These are phyloP conservation scores for Coelastrella sp. DNA, from an alignment of 139 green algal species.

Conservation along the genomic window DNA sequence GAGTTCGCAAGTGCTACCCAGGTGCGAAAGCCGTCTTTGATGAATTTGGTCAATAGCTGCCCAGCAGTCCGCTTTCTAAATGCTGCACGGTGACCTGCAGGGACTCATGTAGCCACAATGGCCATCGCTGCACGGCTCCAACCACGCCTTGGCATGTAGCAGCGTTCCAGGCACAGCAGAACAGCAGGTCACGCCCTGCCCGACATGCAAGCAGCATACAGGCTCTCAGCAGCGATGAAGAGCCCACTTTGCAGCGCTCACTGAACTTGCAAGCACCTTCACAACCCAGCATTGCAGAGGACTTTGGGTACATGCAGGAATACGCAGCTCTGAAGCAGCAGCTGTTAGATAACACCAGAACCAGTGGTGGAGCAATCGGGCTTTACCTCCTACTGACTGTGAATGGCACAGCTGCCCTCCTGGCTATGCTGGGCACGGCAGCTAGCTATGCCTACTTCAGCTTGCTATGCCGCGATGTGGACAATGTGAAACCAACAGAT, in stretches of 20 bases:
- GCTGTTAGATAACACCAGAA: constrained; percentile 70
- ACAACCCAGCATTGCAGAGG: neutral
- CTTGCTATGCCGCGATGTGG: constrained; percentile 70
- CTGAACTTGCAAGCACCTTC: neutral
- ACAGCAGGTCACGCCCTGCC: neutral
- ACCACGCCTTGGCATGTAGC: neutral
- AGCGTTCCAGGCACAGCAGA: neutral
- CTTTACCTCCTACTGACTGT: constrained; percentile 72
- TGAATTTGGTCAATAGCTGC: neutral
- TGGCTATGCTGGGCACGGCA: constrained; percentile 63
- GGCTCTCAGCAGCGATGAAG: neutral
- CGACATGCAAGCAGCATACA: neutral
- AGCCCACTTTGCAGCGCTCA: neutral
- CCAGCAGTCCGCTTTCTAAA: no score
- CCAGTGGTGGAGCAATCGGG: constrained; percentile 66
- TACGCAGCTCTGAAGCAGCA: constrained; percentile 70
- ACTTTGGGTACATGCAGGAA: constrained; percentile 58
- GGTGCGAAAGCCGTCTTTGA: neutral
- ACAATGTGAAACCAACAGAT: constrained; percentile 57
- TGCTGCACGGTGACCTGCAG: neutral
- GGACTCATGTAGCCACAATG: neutral
- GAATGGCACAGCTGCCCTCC: constrained; percentile 63
- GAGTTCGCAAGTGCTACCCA: neutral
- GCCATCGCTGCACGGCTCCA: neutral
- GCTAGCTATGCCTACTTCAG: constrained; percentile 67